Conservation (phyloP, 1,139 yeast genomes). For the Yamadazyma epiphylla region DNA sequence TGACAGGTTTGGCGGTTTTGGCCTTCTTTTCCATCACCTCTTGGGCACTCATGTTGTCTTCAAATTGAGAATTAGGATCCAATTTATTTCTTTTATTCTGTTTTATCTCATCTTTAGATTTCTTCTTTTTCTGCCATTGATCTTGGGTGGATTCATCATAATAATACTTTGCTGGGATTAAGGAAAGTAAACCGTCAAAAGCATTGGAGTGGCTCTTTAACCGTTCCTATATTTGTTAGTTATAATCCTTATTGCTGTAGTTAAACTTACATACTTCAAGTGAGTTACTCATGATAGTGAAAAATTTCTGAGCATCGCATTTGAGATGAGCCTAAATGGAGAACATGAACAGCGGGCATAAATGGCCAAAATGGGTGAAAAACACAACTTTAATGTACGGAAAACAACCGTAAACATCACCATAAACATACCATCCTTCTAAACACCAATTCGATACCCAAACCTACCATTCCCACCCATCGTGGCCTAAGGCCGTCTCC, state of each 20-base stretch:
- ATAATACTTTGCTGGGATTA: constrained; percentile 91
- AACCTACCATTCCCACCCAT: no score
- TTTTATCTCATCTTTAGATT: constrained; percentile 61
- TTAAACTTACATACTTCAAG: constrained; percentile 50
- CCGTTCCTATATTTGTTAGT: constrained; percentile 57
- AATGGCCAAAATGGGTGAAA: no score
- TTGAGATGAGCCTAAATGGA: not conserved
- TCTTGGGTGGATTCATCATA: constrained; percentile 76
- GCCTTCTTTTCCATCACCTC: constrained; percentile 61
- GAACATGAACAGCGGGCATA: no score
- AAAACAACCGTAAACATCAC: no score
- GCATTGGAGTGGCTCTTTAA: constrained; percentile 81
- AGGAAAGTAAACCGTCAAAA: constrained; percentile 82
- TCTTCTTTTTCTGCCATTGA: constrained; percentile 88
- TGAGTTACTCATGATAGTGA: constrained; percentile 40
- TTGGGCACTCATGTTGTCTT: constrained; percentile 52
- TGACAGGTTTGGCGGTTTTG: constrained; percentile 54
- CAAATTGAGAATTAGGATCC: constrained; percentile 62
- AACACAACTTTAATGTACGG: no score
- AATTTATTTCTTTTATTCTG: constrained; percentile 66
- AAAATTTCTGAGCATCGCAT: constrained; percentile 15
- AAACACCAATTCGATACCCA: no score
- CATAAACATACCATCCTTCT: no score
- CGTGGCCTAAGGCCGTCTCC: no score
- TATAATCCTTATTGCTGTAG: no score